These are phyloP conservation scores for Dacryopinax spathularia DNA, from an alignment of 768 basidiomycete species.

Conservation along the genomic window DNA sequence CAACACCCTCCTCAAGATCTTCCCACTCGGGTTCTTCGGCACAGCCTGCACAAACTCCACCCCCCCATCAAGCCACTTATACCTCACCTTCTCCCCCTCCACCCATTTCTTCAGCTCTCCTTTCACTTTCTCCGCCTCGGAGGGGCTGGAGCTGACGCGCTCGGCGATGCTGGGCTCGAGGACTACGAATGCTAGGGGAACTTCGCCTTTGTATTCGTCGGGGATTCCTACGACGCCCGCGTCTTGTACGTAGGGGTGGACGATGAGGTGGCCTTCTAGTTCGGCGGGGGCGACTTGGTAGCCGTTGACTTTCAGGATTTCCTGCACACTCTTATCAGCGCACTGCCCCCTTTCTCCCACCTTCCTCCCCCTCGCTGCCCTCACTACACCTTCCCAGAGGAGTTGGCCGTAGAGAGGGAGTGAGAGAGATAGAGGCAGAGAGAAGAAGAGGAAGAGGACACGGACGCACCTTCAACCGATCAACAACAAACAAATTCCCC, in stretches of 20 bases:
- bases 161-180: conserved; percentile 30
- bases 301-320: conserved; percentile 37
- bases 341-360: too few relatives aligned
- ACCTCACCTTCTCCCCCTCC: conserved; percentile 39
- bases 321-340: background rate
- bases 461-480: conserved; percentile 41
- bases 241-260: conserved; percentile 20
- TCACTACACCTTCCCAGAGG: too few relatives aligned
- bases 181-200: conserved; percentile 55
- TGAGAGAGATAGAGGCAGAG: too few relatives aligned
- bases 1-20: conserved; percentile 33
- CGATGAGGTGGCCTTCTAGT: conserved; percentile 22
- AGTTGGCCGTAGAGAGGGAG: too few relatives aligned
- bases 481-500: conserved; percentile 45
- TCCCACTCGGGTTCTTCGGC: conserved; percentile 50
- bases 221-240: conserved; percentile 26
- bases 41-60: conserved; percentile 42
- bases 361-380: too few relatives aligned
- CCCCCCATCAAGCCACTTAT: conserved; percentile 47
- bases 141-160: conserved; percentile 25
- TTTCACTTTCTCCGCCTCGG: conserved; percentile 30
- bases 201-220: conserved; percentile 53
- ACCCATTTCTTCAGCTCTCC: conserved; percentile 24
- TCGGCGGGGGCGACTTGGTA: conserved; percentile 24
- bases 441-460: too few relatives aligned